Evolutionary conservation across 2,329 filamentous ascomycete species (phyloP).

Genomic region (Huntiella decipiens): DNA sequence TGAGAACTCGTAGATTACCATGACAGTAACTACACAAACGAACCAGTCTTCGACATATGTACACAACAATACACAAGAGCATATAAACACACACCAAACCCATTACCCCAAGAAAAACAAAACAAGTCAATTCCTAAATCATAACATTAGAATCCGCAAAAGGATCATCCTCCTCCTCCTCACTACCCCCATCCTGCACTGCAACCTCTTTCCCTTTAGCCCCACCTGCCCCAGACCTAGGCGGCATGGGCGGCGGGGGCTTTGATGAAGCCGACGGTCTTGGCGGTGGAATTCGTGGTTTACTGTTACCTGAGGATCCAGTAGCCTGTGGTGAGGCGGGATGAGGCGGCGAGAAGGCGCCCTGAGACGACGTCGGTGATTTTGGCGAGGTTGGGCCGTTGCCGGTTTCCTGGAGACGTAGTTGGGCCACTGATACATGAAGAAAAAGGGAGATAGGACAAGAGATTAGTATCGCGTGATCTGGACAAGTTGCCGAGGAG

Average conservation of each 20-base stretch:
- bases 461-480: constrained; percentile 7
- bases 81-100: too few relatives aligned
- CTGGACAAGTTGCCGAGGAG: background rate
- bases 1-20: too few relatives aligned
- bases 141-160: constrained; percentile 45
- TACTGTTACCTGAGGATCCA: constrained; percentile 17
- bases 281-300: constrained; percentile 22
- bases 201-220: constrained; percentile 15
- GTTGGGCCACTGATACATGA: constrained; percentile 27
- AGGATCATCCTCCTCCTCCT: constrained; percentile 69
- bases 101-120: too few relatives aligned
- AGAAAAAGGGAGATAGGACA: constrained; percentile 6
- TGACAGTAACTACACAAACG: too few relatives aligned
- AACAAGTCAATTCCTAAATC: constrained; percentile 12
- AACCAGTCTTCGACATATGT: too few relatives aligned
- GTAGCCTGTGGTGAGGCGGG: constrained; percentile 17
- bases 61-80: too few relatives aligned
- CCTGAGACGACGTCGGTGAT: constrained; percentile 24
- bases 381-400: constrained; percentile 23
- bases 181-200: constrained; percentile 31
- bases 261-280: constrained; percentile 27
- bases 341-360: constrained; percentile 21
- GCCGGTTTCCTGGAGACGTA: constrained; percentile 30
- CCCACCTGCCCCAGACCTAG: constrained; percentile 22
- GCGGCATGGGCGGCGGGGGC: constrained; percentile 31